phyloP scores from a whole-genome alignment of 1,139 yeast genomes.

The Blastobotrys capitulatus region DNA sequence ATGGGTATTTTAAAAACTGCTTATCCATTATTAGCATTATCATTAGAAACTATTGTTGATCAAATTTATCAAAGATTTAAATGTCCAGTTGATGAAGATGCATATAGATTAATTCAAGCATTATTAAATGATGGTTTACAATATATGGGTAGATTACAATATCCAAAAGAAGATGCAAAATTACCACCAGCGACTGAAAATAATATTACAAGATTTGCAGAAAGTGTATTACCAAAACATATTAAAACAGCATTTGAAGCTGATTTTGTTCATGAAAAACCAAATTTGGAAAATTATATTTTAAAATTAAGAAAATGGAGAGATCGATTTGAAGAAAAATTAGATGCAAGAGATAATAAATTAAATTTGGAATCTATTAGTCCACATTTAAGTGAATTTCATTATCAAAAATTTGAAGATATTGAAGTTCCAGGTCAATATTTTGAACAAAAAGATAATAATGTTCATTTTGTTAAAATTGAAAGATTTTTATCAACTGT shows the following conservation, averaged over 20 bases:
- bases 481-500: constrained; percentile 88
- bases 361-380: constrained; percentile 84
- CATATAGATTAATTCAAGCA: constrained; percentile 89
- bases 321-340: constrained; percentile 82
- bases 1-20: constrained; percentile 95
- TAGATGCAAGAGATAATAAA: constrained; percentile 70
- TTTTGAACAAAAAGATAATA: constrained; percentile 65
- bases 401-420: constrained; percentile 96
- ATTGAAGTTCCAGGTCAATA: constrained; percentile 98
- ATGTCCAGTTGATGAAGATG: constrained; percentile 93
- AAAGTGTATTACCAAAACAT: constrained; percentile 85
- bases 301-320: constrained; percentile 86
- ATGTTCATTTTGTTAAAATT: constrained; percentile 83
- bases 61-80: constrained; percentile 93
- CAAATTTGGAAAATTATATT: constrained; percentile 84
- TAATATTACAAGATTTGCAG: constrained; percentile 85
- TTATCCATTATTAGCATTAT: constrained; percentile 85
- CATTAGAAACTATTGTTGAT: constrained; percentile 91
- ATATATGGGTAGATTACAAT: constrained; percentile 69
- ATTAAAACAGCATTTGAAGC: constrained; percentile 87
- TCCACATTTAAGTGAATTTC: constrained; percentile 95
- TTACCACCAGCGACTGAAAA: constrained; percentile 91
- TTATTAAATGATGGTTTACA: constrained; percentile 90
- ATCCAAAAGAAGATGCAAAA: constrained; percentile 82
- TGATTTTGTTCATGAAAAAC: constrained; percentile 83